Conservation (phyloP, 225 moss, liverwort and hornwort genomes). For the Pleurozium schreberi region DNA sequence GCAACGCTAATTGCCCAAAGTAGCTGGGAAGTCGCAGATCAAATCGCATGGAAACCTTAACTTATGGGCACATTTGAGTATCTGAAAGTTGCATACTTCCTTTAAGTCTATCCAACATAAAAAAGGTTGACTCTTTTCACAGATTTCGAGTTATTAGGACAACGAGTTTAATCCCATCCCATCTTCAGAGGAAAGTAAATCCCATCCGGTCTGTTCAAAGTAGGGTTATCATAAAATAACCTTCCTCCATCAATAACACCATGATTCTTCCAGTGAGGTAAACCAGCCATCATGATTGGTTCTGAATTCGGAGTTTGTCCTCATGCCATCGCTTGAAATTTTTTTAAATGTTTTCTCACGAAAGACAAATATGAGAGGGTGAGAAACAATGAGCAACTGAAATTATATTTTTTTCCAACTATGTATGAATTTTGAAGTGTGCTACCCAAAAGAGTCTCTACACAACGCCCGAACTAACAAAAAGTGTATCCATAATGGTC, state of each 20-base stretch:
- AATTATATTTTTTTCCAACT: background rate
- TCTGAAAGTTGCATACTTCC: background rate
- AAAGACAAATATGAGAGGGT: background rate
- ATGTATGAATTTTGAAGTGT: background rate
- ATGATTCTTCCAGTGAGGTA: background rate
- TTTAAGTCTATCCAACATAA: no score
- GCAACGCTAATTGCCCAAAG: no score
- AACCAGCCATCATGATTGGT: background rate
- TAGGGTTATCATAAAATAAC: background rate
- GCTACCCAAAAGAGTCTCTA: background rate
- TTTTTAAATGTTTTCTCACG: fast-evolving
- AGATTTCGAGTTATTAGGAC: background rate
- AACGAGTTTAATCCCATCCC: background rate
- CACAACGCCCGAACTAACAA: no score
- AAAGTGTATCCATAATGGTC: no score
- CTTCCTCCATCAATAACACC: background rate
- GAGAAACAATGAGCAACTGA: background rate
- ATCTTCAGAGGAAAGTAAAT: no score
- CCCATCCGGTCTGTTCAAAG: background rate
- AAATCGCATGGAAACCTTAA: background rate
- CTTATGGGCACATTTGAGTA: background rate
- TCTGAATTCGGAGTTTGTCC: background rate
- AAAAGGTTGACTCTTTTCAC: no score
- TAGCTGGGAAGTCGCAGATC: no score
- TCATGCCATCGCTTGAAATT: background rate